Evolutionary conservation across 148 eudicot species (phyloP).

Genomic region (Simmondsia chinensis): DNA sequence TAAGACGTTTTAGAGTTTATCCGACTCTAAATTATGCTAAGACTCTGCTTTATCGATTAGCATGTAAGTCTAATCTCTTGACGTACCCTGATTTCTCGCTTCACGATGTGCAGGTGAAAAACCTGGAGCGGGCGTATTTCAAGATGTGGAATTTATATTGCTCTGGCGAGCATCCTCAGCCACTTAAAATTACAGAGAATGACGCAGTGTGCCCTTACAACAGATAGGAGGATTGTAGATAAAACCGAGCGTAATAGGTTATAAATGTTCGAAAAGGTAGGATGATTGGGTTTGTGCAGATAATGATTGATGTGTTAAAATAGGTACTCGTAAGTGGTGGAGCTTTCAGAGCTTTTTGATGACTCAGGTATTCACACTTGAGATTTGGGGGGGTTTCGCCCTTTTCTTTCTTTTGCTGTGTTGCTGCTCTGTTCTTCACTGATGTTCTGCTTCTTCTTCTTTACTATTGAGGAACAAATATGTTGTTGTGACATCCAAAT

Average conservation of each 20-base stretch:
- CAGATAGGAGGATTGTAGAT: conserved; percentile 39
- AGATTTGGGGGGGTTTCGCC: conserved; percentile 2
- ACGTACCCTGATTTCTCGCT: background rate
- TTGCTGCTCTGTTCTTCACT: conserved; percentile 4
- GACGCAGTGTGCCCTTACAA: conserved; percentile 60
- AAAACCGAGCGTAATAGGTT: conserved; percentile 16
- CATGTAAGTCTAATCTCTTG: background rate
- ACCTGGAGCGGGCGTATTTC: conserved; percentile 75
- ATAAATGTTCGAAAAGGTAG: conserved; percentile 7
- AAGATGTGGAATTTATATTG: conserved; percentile 93
- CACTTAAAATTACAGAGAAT: conserved; percentile 72
- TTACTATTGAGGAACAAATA: conserved; percentile 18
- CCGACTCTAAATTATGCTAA: background rate
- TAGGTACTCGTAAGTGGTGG: conserved; percentile 18
- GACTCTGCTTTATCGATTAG: background rate
- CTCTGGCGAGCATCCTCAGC: conserved; percentile 70
- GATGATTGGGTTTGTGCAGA: conserved; percentile 12
- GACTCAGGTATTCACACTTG: conserved; percentile 19
- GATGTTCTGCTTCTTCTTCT: conserved; percentile 16
- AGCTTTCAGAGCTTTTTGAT: conserved; percentile 15
- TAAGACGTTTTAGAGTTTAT: background rate
- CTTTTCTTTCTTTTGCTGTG: background rate
- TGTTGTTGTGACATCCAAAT: too few relatives aligned
- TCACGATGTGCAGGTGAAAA: conserved; percentile 46
- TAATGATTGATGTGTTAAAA: conserved; percentile 11